Conservation (phyloP, 2,329 filamentous ascomycete genomes). For the Calonectria fujianensis region DNA sequence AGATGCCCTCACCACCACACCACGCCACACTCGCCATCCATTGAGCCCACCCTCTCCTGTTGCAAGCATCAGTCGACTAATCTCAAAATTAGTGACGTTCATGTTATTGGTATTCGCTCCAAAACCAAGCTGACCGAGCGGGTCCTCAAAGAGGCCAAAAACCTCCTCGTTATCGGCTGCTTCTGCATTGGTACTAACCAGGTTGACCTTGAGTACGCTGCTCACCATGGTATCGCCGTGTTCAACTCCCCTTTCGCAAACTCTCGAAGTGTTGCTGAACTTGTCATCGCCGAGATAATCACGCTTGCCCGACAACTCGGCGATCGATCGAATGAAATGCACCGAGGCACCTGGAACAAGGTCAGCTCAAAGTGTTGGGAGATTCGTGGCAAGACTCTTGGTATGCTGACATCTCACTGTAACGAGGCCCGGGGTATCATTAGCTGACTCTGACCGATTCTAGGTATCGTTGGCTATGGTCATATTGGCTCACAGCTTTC, state of each 20-base stretch:
- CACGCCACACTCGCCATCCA: neutral
- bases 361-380: constrained; percentile 98
- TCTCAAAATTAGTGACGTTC: constrained; percentile 81
- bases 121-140: constrained; percentile 95
- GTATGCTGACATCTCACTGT: constrained; percentile 65
- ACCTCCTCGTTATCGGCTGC: constrained; percentile 95
- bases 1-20: neutral
- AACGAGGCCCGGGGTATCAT: neutral
- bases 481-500: constrained; percentile 98
- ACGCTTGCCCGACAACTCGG: constrained; percentile 91
- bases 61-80: constrained; percentile 5
- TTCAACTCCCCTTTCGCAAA: constrained; percentile 99
- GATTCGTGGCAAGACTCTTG: constrained; percentile 96
- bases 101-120: constrained; percentile 98
- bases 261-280: constrained; percentile 95
- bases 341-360: constrained; percentile 97
- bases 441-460: constrained; percentile 20
- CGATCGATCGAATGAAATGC: constrained; percentile 95
- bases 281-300: constrained; percentile 97
- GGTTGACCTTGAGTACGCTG: constrained; percentile 89
- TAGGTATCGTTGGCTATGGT: constrained; percentile 94
- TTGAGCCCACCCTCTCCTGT: neutral
- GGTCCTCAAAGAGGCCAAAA: constrained; percentile 91
- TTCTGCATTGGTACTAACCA: constrained; percentile 99
- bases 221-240: constrained; percentile 91